phyloP scores from a whole-genome alignment of 192 early-diverging fungal species.

The Kappamyces sp. region DNA sequence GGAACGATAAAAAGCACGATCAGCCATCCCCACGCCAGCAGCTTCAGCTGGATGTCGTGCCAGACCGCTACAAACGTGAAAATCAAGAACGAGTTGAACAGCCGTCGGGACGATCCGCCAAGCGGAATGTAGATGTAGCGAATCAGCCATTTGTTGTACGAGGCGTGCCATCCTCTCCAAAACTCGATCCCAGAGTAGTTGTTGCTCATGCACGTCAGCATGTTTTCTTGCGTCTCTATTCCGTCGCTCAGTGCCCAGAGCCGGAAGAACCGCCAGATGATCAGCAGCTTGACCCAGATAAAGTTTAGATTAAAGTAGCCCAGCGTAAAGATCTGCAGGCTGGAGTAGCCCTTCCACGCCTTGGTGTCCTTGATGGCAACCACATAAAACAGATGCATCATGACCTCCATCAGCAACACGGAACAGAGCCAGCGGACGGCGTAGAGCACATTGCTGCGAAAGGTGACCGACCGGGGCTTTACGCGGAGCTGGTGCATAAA shows the following conservation, averaged over 20 bases:
- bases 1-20: constrained; percentile 82
- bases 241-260: constrained; percentile 94
- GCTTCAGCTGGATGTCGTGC: constrained; percentile 81
- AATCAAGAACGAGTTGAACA: constrained; percentile 75
- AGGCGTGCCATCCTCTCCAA: constrained; percentile 96
- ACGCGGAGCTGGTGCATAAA: constrained; percentile 71
- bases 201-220: constrained; percentile 93
- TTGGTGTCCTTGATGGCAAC: constrained; percentile 84
- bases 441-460: constrained; percentile 38
- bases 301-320: constrained; percentile 84
- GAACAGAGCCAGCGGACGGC: constrained; percentile 60
- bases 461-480: constrained; percentile 10
- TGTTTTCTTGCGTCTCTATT: constrained; percentile 85
- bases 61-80: constrained; percentile 98
- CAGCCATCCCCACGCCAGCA: constrained; percentile 91
- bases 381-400: constrained; percentile 83
- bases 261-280: constrained; percentile 97
- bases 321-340: constrained; percentile 77
- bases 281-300: constrained; percentile 93
- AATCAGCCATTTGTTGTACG: constrained; percentile 86
- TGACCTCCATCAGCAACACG: constrained; percentile 78
- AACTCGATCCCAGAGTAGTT: constrained; percentile 92
- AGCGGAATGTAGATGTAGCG: constrained; percentile 88
- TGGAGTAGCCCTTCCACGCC: constrained; percentile 74
- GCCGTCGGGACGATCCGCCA: constrained; percentile 66